Conservation (phyloP, 208 protist genomes). For the Trypanosoma lewisi region DNA sequence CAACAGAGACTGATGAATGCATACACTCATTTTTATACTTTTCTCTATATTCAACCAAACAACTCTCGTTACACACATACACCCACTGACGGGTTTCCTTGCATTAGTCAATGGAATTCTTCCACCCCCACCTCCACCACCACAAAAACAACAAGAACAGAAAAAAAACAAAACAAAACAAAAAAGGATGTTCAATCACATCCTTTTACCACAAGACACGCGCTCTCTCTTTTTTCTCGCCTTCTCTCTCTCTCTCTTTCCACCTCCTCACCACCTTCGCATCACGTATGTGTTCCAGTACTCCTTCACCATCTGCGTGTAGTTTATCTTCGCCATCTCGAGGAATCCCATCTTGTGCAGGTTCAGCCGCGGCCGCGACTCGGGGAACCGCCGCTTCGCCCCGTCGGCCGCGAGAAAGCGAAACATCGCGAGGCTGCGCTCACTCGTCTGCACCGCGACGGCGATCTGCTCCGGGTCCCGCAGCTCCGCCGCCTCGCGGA, state of each 20-base stretch:
- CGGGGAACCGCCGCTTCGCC: conserved; percentile 80
- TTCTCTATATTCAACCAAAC: no score
- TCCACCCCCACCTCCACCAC: not conserved
- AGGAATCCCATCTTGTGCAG: conserved; percentile 88
- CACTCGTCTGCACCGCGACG: conserved; percentile 79
- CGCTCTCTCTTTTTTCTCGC: not conserved
- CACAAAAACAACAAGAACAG: not conserved
- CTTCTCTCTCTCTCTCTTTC: not conserved
- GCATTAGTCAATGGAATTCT: not conserved
- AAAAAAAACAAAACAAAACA: not conserved
- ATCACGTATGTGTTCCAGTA: conserved; percentile 89
- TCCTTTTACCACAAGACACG: not conserved
- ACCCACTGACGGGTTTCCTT: not conserved
- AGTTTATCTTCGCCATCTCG: conserved; percentile 87
- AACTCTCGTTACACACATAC: no score
- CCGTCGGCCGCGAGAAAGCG: conserved; percentile 76
- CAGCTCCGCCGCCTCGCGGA: conserved; percentile 70
- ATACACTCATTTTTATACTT: no score
- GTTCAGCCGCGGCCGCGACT: conserved; percentile 78
- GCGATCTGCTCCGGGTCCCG: conserved; percentile 80
- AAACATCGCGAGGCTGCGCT: conserved; percentile 84
- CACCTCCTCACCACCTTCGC: conserved; percentile 62
- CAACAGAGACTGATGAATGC: no score
- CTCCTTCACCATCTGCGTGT: conserved; percentile 87
- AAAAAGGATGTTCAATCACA: not conserved